Evolutionary conservation across 2,329 filamentous ascomycete species (phyloP), one percentile per base, ranked within the genome.

Genomic region (Claviceps sp.): DNA sequence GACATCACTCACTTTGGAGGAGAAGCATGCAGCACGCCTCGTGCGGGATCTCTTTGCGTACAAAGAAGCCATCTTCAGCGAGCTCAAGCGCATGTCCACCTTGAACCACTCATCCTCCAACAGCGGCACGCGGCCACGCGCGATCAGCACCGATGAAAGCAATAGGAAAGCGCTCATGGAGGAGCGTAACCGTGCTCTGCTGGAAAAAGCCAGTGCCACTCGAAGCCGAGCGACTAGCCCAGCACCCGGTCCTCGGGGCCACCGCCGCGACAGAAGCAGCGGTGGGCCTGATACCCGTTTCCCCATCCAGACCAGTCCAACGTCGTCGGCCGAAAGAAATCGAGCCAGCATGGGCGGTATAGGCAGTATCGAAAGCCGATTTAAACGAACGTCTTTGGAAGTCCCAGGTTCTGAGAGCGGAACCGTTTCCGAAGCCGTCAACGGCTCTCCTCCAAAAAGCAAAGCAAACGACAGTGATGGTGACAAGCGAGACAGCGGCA

Each of bases 21-120:
- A 98, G 72, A 90, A 86, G 62, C 94, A 95, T 70, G 85, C 86
- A 50, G 89, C 90, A 69, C 86, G 91, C 52, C 78, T 98, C 22
- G 82, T 98, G 50, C 85, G 89, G 50, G 93, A 98, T 64, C 77
- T 98, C 13, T 93, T 98, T 63, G 79, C 85, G 7, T 85, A 97
- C 73, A 98, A 98, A 69, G 88, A 95, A 55, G 79, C 86, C 55
- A 95, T 98, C 63, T 98, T 98, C 67, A 87, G 85, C 57, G 93
- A 96, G 66, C 77, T 98, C 56, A 98, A 98, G 75, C 89, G 93
- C 59, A 86, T 89, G 65, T 88, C 85, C 44, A 79, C 79, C 9
- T 74, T 86, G 18, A 81, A 76, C 13, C 81, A 85, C 60, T 78
- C 78, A n/a, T 73, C 76, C 44, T 83, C 83, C 1, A 64, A 76